phyloP scores from a whole-genome alignment of 139 green algal genomes.

The Chlamydomonas incerta region DNA sequence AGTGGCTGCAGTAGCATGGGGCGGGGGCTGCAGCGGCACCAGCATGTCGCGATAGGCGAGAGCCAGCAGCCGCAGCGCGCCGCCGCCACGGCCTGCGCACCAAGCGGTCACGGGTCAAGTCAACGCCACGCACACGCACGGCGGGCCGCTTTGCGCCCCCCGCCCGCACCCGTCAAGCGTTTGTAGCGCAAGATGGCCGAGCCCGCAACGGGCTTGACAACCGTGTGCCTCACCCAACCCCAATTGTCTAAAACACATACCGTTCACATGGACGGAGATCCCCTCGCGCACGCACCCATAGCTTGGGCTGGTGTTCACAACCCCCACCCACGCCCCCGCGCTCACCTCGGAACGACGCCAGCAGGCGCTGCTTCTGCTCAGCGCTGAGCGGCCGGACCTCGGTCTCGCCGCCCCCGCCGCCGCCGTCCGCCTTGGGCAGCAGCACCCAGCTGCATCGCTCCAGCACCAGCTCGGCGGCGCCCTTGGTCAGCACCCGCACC shows the following conservation, averaged over 20 bases:
- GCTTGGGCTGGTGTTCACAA: not conserved
- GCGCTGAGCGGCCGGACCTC: not conserved
- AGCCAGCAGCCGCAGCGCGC: constrained; percentile 77
- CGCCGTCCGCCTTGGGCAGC: not conserved
- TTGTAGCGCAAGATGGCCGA: too few species aligned
- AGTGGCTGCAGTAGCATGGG: too few species aligned
- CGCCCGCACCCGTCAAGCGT: too few species aligned
- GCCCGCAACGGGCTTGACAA: too few species aligned
- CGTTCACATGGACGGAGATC: too few species aligned
- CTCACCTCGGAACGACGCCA: not conserved
- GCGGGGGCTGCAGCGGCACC: constrained; percentile 29
- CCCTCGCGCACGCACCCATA: too few species aligned
- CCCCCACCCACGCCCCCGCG: too few species aligned
- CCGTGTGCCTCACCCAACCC: too few species aligned
- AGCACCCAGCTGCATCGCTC: constrained; percentile 74
- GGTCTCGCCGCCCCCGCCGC: not conserved
- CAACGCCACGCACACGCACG: too few species aligned
- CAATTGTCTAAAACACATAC: too few species aligned
- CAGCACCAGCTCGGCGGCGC: constrained; percentile 92
- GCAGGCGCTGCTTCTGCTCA: not conserved
- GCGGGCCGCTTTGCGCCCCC: too few species aligned
- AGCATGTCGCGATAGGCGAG: constrained; percentile 80
- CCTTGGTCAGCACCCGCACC: constrained; percentile 84
- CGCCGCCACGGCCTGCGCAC: not conserved
- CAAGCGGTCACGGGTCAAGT: too few species aligned